Conservation (phyloP, 306 rosid species). For the Prosopis cineraria region DNA sequence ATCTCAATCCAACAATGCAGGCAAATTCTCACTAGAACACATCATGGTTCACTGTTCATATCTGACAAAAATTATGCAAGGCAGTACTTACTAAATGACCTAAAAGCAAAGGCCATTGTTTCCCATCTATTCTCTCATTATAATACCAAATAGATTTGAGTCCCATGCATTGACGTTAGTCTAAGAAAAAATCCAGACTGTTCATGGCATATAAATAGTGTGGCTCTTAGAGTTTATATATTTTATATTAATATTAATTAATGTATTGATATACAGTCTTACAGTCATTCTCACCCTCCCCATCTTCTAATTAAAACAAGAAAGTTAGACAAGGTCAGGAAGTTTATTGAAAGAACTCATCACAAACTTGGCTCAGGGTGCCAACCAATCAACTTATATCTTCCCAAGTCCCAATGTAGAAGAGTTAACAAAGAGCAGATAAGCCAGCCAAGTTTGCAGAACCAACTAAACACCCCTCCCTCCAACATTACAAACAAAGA, state of each 20-base stretch:
- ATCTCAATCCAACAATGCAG: neutral
- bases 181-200: neutral
- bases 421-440: neutral
- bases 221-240: neutral
- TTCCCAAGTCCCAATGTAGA: neutral
- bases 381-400: neutral
- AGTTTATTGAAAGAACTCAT: neutral
- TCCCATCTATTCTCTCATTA: neutral
- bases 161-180: neutral
- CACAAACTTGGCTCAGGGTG: neutral
- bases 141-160: neutral
- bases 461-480: neutral
- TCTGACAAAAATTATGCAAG: neutral
- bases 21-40: neutral
- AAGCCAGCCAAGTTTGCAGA: constrained; percentile 7
- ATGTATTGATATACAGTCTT: neutral
- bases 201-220: neutral
- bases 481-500: neutral
- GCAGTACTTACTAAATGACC: neutral
- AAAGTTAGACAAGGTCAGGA: neutral
- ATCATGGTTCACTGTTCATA: neutral
- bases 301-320: neutral
- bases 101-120: neutral
- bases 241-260: too few relatives aligned
- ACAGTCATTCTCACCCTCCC: neutral